phyloP scores from a whole-genome alignment of 768 basidiomycete species.

The Lactarius trivialis region DNA sequence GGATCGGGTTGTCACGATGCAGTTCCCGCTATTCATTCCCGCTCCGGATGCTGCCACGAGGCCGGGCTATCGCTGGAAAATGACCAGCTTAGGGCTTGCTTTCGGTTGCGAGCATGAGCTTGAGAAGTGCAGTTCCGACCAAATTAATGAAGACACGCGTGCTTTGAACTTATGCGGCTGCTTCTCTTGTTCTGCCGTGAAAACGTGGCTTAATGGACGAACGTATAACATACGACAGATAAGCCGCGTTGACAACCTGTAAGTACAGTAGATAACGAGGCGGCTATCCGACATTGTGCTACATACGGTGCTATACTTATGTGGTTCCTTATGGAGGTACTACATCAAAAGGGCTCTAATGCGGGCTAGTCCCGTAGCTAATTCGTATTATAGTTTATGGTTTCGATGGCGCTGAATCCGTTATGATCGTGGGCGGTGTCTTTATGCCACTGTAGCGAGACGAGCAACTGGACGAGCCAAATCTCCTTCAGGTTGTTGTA shows the following conservation, averaged over 20 bases:
- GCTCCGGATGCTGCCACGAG: neutral
- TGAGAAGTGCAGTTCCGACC: constrained; percentile 1
- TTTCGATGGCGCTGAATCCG: neutral
- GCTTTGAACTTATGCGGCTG: neutral
- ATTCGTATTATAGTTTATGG: neutral
- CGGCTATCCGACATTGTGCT: neutral
- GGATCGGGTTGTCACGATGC: constrained; percentile 4
- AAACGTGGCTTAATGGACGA: constrained; percentile 13
- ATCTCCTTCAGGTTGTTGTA: neutral
- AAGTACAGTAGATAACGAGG: constrained; percentile 4
- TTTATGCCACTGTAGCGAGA: neutral
- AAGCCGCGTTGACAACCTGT: constrained; percentile 1
- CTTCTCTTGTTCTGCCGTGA: neutral
- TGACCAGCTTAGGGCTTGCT: constrained; percentile 6
- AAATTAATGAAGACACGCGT: neutral
- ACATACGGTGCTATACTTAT: neutral
- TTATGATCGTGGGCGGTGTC: neutral
- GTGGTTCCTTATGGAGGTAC: neutral
- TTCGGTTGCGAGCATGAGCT: constrained; percentile 2
- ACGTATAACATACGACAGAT: neutral
- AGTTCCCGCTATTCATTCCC: constrained; percentile 1
- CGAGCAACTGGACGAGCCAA: neutral
- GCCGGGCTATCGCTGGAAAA: neutral
- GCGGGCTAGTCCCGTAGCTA: constrained; percentile 8
- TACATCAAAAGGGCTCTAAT: constrained; percentile 1